Conservation (phyloP, 2,329 filamentous ascomycete species). For the Colletotrichum sp. region DNA sequence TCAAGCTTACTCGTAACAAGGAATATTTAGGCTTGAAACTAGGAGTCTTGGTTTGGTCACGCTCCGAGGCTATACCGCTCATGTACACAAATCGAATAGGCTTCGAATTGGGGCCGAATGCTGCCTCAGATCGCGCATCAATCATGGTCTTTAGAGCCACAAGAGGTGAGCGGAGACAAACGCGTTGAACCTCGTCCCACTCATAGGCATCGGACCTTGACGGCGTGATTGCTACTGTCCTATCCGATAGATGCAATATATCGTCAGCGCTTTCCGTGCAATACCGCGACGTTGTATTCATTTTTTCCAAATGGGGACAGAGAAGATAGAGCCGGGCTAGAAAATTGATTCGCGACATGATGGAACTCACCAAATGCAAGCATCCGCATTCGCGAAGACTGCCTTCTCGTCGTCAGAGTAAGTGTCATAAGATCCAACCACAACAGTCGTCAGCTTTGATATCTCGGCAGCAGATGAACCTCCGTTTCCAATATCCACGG, state of each 20-base stretch:
- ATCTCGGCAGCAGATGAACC: neutral
- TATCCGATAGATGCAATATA: slow-evolving; percentile 30
- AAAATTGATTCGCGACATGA: neutral
- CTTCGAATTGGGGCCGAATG: neutral
- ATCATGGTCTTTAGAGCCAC: slow-evolving; percentile 24
- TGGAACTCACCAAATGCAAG: neutral
- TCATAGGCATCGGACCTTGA: slow-evolving; percentile 26
- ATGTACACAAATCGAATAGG: slow-evolving; percentile 50
- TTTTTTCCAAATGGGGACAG: neutral
- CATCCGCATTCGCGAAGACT: slow-evolving; percentile 41
- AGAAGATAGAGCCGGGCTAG: neutral
- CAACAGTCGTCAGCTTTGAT: slow-evolving; percentile 33
- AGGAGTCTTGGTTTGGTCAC: slow-evolving; percentile 49
- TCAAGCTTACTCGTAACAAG: slow-evolving; percentile 33
- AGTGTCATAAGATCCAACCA: slow-evolving; percentile 41
- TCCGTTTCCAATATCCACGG: slow-evolving; percentile 13
- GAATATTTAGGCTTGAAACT: slow-evolving; percentile 42
- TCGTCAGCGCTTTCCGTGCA: neutral
- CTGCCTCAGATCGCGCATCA: neutral
- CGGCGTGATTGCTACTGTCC: slow-evolving; percentile 32
- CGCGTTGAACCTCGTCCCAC: slow-evolving; percentile 39
- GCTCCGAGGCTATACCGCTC: slow-evolving; percentile 47
- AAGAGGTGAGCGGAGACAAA: slow-evolving; percentile 44
- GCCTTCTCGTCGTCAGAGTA: slow-evolving; percentile 44
- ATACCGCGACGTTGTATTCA: neutral